Evolutionary conservation across 805 yeast genomes (phyloP), one percentile per base, ranked within the genome.

Genomic region (Candida corydali): DNA sequence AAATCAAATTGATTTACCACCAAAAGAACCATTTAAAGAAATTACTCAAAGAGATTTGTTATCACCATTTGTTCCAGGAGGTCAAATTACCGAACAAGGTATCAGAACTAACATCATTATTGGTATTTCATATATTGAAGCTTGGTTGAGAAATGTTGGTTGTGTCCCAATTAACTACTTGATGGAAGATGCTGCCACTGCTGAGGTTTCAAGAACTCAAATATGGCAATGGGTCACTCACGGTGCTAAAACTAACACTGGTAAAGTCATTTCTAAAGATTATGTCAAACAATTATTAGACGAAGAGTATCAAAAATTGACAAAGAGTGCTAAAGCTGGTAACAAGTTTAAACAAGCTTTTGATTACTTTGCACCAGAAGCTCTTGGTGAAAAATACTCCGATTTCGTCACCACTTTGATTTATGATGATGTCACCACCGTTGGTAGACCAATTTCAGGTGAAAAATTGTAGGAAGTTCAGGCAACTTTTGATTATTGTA

Each of bases 121-220:
- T 59, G 93, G 93, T 29, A 65, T 84, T 47, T 77, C 81, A 45
- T 84, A 84, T 59, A 83, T 83, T 72, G 93, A 84, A 64, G 86
- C 89, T 20, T 84, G 94, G 94, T 73, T 83, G 51, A 73, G 88
- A 57, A 87, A 87, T 41, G 65, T 79, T 37, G 94, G 94, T 11
- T 84, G 93, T 71, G 89, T 82, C 42, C 91, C 94, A 47, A 84
- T 84, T 59, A 83, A 84, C 67, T 76, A 78, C 58, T 69, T 84
- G 60, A 84, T 84, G 94, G 94, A 84, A 63, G 94, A 84, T 60
- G 94, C 94, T 19, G 93, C 93, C 23, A 84, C 94, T 34, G 91
- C 93, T 27, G 94, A 84, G 62, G 94, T 84, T 26, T 80, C 89
- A 25, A 75, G 93, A 65, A 74, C 87, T 43, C 91, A 83, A 63